Evolutionary conservation across 345 rosid genomes (phyloP).

Genomic region (Dovyalis caffra): DNA sequence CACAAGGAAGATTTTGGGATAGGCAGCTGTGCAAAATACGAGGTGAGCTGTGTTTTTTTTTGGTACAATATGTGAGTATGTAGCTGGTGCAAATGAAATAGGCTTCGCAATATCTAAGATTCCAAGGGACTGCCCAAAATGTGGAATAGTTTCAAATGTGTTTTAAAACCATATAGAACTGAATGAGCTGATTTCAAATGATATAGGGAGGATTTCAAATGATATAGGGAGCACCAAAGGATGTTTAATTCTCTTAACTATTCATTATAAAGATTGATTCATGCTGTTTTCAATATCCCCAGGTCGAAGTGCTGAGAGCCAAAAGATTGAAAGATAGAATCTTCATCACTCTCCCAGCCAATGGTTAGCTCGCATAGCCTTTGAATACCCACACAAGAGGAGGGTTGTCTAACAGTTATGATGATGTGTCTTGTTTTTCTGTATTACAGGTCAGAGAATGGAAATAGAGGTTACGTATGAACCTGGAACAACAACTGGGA

Average conservation of each 20-base stretch:
- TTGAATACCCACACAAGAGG: neutral
- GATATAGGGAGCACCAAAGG: too few species aligned
- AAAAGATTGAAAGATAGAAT: conserved; percentile 60
- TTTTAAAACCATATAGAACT: too few species aligned
- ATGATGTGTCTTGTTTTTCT: neutral
- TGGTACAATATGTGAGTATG: neutral
- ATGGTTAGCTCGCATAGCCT: conserved; percentile 44
- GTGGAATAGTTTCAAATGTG: too few species aligned
- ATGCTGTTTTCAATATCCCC: conserved; percentile 20
- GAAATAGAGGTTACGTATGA: conserved; percentile 58
- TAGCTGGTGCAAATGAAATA: neutral
- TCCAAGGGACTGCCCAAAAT: too few species aligned
- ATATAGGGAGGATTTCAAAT: neutral
- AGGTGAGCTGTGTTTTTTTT: conserved; percentile 41
- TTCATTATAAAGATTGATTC: conserved; percentile 2
- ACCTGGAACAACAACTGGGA: conserved; percentile 25
- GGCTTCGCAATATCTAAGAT: neutral
- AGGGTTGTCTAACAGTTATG: neutral
- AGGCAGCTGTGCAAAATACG: conserved; percentile 54
- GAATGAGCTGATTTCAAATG: neutral
- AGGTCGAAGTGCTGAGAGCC: conserved; percentile 51
- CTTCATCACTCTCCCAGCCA: conserved; percentile 64
- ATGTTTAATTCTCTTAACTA: too few species aligned
- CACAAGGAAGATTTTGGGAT: conserved; percentile 59
- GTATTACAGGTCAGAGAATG: conserved; percentile 60